phyloP scores from a whole-genome alignment of 768 basidiomycete genomes.

The Lactarius akahatsu region DNA sequence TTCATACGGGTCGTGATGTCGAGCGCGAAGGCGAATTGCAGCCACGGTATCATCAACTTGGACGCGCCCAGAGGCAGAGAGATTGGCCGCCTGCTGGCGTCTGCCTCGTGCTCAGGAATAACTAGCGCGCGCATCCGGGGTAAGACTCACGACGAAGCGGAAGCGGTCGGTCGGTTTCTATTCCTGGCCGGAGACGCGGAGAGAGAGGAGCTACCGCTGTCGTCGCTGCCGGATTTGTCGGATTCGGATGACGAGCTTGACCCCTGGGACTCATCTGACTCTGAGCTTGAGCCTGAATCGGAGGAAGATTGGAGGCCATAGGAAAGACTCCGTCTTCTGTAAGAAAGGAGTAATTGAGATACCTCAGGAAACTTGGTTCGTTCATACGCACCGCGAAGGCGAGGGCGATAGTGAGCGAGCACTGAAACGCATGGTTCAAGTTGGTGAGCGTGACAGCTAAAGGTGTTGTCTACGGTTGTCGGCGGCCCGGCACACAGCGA shows the following conservation, averaged over 20 bases:
- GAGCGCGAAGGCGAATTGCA: slow-evolving; percentile 45
- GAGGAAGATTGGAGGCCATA: slow-evolving; percentile 23
- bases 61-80: slow-evolving; percentile 32
- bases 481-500: neutral
- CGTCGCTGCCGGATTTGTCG: slow-evolving; percentile 17
- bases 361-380: neutral
- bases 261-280: slow-evolving; percentile 4
- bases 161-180: neutral
- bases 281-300: slow-evolving; percentile 17
- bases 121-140: neutral
- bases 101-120: slow-evolving; percentile 12
- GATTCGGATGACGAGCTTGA: slow-evolving; percentile 17
- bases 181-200: neutral
- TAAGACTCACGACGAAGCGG: slow-evolving; percentile 20
- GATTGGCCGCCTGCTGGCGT: neutral
- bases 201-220: slow-evolving; percentile 7
- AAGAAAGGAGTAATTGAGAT: neutral
- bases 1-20: slow-evolving; percentile 48
- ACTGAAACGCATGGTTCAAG: slow-evolving; percentile 22
- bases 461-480: neutral
- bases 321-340: slow-evolving; percentile 22
- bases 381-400: slow-evolving; percentile 18
- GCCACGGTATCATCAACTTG: slow-evolving; percentile 47
- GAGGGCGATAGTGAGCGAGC: slow-evolving; percentile 24
- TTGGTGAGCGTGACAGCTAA: neutral